Evolutionary conservation across 2,329 filamentous ascomycete species (phyloP), one percentile per base, ranked within the genome.

Genomic region (Colletotrichum trifolii): DNA sequence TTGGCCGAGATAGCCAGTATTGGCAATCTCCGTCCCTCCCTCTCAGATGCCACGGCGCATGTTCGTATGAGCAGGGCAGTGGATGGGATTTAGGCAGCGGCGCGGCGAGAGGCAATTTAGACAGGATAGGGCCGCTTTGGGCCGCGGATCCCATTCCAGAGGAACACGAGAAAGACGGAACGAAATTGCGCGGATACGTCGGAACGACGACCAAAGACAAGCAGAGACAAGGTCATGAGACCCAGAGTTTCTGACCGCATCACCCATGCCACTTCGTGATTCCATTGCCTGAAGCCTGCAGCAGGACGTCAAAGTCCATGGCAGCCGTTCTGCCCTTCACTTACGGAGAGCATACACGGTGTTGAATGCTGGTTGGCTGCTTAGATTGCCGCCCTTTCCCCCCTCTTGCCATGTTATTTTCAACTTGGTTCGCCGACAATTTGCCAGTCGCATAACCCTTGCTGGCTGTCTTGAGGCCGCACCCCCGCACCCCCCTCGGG

Each of bases 231-330:
- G 60, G 64, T 66, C 64, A 66, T 54, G 60, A 64, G 64, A 66
- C 64, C 64, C 60, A 66, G 57, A 54, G 58, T 63, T 66, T 63
- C 63, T 66, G 63, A 54, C 63, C 53, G 53, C 59, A 57, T 66
- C 43, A 63, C 53, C 63, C 63, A 63, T 66, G 63, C 49, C 38
- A 25, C 25, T 25, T 25, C 25, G 42, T 60, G 54, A 54, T 64
- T 58, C 54, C 49, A 60, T 64, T 54, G 54, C 60, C 60, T 66
- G 64, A 66, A 64, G 64, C 48, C 48, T 66, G 60, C 64, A 63
- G 58, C 52, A 52, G 13, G 17, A 36, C 40, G 49, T 40, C 40
- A 50, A 47, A 13, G 11, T 38, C 46, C 38, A 53, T 48, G 48
- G 56, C 63, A 62, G 53, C 47, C 40, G 48, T 48, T 64, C 48